Evolutionary conservation across 2,329 filamentous ascomycete genomes (phyloP).

Genomic region (Fusarium anguioides): DNA sequence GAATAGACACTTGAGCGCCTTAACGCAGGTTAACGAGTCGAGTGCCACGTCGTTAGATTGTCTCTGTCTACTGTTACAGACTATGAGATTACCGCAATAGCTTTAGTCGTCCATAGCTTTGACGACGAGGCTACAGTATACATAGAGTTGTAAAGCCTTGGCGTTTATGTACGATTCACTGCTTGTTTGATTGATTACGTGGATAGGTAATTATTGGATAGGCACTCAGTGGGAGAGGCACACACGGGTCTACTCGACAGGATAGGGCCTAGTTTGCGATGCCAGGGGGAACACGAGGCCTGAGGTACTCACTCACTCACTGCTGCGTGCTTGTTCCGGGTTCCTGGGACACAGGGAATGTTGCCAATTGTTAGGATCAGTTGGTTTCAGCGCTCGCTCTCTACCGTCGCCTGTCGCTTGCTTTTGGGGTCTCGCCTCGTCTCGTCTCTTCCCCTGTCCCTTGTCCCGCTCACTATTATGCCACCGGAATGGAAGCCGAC

Average conservation of each 20-base stretch:
- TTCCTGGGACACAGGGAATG: constrained; percentile 32
- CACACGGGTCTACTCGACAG: neutral
- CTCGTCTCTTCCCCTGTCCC: constrained; percentile 18
- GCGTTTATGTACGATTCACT: neutral
- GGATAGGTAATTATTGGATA: neutral
- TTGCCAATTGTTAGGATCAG: too few relatives aligned
- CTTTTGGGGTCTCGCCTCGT: constrained; percentile 23
- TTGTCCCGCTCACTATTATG: constrained; percentile 1
- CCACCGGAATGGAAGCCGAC: constrained; percentile 30
- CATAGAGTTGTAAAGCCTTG: constrained; percentile 5
- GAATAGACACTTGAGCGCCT: constrained; percentile 11
- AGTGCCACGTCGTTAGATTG: constrained; percentile 27
- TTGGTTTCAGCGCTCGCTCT: neutral
- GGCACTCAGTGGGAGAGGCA: neutral
- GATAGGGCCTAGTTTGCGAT: constrained; percentile 3
- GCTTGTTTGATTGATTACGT: neutral
- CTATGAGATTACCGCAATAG: neutral
- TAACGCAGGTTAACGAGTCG: constrained; percentile 19
- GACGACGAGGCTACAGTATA: neutral
- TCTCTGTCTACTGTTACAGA: neutral
- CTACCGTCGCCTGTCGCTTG: constrained; percentile 2
- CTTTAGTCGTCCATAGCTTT: constrained; percentile 1
- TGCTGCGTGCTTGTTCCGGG: constrained; percentile 4
- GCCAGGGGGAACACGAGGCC: constrained; percentile 1
- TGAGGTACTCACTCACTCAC: neutral